A percentile compares a stretch with the other conserved stretches of the same genome.
phyloP scores from a whole-genome alignment of 495 filamentous ascomycete species.

The Pseudevernia furfuracea region DNA sequence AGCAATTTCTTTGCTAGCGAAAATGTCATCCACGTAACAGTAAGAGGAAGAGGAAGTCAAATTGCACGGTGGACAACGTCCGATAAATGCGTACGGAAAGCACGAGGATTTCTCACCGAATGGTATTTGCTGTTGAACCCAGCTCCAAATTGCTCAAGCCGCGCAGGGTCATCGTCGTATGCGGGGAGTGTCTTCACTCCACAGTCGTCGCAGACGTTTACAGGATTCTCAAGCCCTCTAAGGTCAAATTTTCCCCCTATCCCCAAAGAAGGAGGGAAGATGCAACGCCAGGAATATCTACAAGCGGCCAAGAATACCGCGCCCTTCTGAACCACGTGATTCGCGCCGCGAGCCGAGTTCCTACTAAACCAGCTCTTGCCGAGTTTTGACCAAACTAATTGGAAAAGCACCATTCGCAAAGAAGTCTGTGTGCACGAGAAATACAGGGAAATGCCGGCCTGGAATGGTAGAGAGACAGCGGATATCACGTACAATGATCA shows the following conservation, averaged over 20 bases:
- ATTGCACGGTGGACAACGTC: constrained; percentile 13
- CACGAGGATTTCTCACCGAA: constrained; percentile 12
- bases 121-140: constrained; percentile 15
- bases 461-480: background rate
- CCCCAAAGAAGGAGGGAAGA: background rate
- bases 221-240: background rate
- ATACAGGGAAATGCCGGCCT: too few relatives aligned
- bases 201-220: background rate
- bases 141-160: background rate
- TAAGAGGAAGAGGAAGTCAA: background rate
- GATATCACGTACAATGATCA: constrained; percentile 7
- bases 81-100: constrained; percentile 22
- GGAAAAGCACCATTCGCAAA: background rate
- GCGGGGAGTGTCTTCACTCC: background rate
- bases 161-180: background rate
- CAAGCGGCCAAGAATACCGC: background rate
- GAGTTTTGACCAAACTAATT: background rate
- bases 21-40: background rate
- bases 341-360: background rate
- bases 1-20: background rate
- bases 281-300: background rate
- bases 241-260: background rate
- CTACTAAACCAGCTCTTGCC: background rate
- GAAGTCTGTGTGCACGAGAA: too few relatives aligned
- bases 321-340: constrained; percentile 5